Conservation (phyloP, 148 eudicot genomes). For the Cornus kousa region DNA sequence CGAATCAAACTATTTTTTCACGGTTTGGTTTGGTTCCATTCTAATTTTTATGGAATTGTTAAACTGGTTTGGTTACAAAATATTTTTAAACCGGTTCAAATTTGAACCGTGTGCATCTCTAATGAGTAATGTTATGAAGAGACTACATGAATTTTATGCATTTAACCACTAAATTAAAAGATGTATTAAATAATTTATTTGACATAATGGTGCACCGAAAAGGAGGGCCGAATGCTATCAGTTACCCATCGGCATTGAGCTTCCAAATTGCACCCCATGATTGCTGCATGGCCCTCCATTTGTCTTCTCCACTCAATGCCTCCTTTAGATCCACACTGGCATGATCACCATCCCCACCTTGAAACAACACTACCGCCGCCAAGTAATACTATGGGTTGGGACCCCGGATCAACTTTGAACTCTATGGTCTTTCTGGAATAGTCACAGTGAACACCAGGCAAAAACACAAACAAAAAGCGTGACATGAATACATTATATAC, state of each 20-base stretch:
- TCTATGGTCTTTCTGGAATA: slow-evolving; percentile 28
- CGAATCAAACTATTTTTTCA: too few species aligned
- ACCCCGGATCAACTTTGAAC: slow-evolving; percentile 40
- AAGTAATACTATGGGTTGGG: slow-evolving; percentile 33
- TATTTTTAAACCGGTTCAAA: too few species aligned
- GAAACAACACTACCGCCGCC: slow-evolving; percentile 29
- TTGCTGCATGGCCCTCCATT: slow-evolving; percentile 36
- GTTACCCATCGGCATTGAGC: slow-evolving; percentile 20
- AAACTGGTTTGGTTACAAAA: too few species aligned
- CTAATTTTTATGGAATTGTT: too few species aligned
- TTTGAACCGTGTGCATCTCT: too few species aligned
- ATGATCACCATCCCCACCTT: slow-evolving; percentile 46
- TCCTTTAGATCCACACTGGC: slow-evolving; percentile 28
- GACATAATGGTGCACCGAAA: slow-evolving; percentile 12
- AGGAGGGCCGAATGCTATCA: slow-evolving; percentile 18
- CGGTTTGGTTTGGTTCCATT: too few species aligned
- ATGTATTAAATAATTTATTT: too few species aligned
- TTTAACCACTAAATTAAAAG: too few species aligned
- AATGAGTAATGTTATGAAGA: too few species aligned
- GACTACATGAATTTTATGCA: too few species aligned
- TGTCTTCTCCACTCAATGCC: background rate
- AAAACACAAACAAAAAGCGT: background rate
- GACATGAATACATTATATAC: too few species aligned
- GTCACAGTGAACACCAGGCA: slow-evolving; percentile 32
- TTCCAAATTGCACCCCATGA: slow-evolving; percentile 53